A percentile compares a stretch with the other conserved stretches of the same genome.
Conservation (phyloP, 768 basidiomycete genomes). For the Xerocomus spinulosus region DNA sequence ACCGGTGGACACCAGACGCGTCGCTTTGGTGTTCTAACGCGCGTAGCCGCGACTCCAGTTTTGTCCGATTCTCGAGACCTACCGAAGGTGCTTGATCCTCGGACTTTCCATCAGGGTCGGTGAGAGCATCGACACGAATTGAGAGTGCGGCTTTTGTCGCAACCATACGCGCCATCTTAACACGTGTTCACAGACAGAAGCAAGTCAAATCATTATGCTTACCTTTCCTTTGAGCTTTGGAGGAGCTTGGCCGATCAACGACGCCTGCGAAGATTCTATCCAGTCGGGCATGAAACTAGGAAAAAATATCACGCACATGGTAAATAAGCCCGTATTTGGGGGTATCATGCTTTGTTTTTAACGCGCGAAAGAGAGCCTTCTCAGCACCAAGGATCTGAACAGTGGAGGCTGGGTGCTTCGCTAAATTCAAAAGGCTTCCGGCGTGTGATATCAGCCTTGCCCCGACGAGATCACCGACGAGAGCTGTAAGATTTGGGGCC, state of each 20-base stretch:
- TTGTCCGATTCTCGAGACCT: conserved; percentile 89
- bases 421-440: conserved; percentile 62
- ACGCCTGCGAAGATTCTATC: conserved; percentile 52
- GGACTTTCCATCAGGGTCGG: conserved; percentile 88
- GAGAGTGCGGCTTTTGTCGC: conserved; percentile 97
- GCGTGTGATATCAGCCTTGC: conserved; percentile 73
- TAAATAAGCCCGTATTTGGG: conserved; percentile 99
- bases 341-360: conserved; percentile 88
- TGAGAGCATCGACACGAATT: conserved; percentile 95
- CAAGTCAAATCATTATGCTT: conserved; percentile 10
- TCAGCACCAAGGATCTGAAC: conserved; percentile 76
- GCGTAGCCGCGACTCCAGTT: conserved; percentile 91
- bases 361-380: conserved; percentile 70
- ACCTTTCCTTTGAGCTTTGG: conserved; percentile 98
- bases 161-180: conserved; percentile 98
- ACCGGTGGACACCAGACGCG: conserved; percentile 63
- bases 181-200: conserved; percentile 1
- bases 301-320: conserved; percentile 56
- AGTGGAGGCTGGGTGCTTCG: conserved; percentile 76
- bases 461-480: conserved; percentile 75
- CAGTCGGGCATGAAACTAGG: not conserved
- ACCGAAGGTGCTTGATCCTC: conserved; percentile 77
- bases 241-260: conserved; percentile 93
- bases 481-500: conserved; percentile 90
- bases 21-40: conserved; percentile 83